A percentile compares a stretch with the other conserved stretches of the same genome.
Conservation (phyloP, 305 asterid genomes). For the Fraxinus greggii region DNA sequence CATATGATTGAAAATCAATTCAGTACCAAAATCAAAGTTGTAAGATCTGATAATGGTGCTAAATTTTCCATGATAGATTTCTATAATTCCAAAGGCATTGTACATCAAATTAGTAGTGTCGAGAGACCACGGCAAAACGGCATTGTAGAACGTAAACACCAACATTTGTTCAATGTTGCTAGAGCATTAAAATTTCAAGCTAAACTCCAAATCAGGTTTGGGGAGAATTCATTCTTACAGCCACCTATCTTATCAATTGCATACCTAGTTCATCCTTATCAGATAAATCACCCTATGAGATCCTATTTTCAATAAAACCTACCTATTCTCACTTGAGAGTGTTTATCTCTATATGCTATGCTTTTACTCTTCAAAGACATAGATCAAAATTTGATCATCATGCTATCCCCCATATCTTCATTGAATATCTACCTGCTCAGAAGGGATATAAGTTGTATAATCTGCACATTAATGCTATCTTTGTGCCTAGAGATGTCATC, state of each 20-base stretch:
- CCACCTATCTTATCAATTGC: too few species aligned
- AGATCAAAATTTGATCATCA: not conserved
- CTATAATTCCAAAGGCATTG: not conserved
- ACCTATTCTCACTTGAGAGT: not conserved
- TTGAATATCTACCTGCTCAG: not conserved
- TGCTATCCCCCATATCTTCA: not conserved
- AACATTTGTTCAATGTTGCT: not conserved
- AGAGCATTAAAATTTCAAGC: too few species aligned
- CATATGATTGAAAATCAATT: not conserved
- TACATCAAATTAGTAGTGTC: not conserved
- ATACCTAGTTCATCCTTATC: too few species aligned
- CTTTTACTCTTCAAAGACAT: not conserved
- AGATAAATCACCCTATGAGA: not conserved
- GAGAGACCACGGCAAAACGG: not conserved
- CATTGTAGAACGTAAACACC: not conserved
- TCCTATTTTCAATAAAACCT: not conserved
- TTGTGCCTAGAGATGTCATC: not conserved
- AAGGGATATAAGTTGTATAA: not conserved
- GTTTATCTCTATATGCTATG: not conserved
- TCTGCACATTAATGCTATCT: too few species aligned
- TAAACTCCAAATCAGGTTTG: too few species aligned
- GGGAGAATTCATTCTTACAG: too few species aligned
- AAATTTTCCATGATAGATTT: not conserved
- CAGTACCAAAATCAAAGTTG: not conserved
- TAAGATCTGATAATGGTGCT: not conserved